Base-by-base conservation (phyloP, 2,329 filamentous ascomycete genomes). In the Incumbomyces lentus region DNA sequence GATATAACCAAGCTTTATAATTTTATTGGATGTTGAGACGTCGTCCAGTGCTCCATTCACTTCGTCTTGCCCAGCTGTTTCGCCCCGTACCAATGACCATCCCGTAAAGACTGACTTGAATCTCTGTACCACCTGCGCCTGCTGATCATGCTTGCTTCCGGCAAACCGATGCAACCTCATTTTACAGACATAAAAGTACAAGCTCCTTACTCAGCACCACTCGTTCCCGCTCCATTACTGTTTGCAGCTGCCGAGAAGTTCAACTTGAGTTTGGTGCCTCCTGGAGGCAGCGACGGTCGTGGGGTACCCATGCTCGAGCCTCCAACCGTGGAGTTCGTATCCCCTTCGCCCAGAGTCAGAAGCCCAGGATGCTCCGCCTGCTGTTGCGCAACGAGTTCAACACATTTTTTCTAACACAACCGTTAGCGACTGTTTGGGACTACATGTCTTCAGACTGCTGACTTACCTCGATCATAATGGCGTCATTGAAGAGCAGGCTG, bases 401-500 rank as follows among this genome's bases (percentile, higher is more conserved):
- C 50, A 51, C 59, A 51, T 40, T 47, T 45, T 22, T 56, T 52
- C 55, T 58, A n/a, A n/a, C n/a, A 36, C 37, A 13, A 33, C 10
- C 2, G 44, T 55, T 44, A 54, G 52, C 38, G 35, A 6, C 36
- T 7, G 30, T 13, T 34, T 31, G n/a, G 35, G 30, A 16, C 12
- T 10, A 12, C 12, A 29, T 13, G 12, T 35, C n/a, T n/a, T n/a
- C 4, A 12, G 18, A 26, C 8, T 17, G 13, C 6, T 16, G 12
- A 48, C 53, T 53, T 71, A 94, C 88, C 76, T 95, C 86, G 66
- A 98, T 95, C 46, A 84, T 74, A 64, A 89, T 89, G 41, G 90
- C 90, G 71, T 98, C 92, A 59, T 86, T 78, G 68, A 89, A 96
- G 45, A 98, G 76, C 58, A 93, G 72, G 65, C 89, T 95, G 48